Base-by-base conservation (phyloP, 768 basidiomycete species). In the Clitopilus passeckerianus region DNA sequence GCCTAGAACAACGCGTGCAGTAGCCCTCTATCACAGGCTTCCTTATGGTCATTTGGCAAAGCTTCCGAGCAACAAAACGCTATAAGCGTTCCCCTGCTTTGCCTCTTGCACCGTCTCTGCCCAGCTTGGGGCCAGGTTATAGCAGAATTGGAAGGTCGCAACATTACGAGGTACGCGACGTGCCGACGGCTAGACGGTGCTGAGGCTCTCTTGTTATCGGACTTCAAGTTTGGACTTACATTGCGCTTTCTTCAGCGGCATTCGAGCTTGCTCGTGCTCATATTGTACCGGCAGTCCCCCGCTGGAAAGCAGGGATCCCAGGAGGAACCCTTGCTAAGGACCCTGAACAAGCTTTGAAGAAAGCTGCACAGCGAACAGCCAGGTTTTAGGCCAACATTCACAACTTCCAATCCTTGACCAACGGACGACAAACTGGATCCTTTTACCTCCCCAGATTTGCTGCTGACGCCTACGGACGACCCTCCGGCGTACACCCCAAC, bases 401-500 rank as follows among this genome's bases (percentile, higher is more conserved):
- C 37, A 41, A n/a, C 37, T 5, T 41, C 37, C 37, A 5, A 41
- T n/a, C n/a, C 37, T 41, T 12, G 14, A 14, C 37, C 37, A 41
- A 12, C 37, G 10, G n/a, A 50, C 16, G 46, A 12, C 60, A 61
- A 62, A 30, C 60, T 65, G 43, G 57, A 57, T 33, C 27, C 61
- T 22, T 65, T 62, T 23, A 44, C 50, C 4, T 57, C 57, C 15
- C 33, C 59, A 18, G 64, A 61, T 54, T 67, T 66, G 33, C 62
- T 70, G 34, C 68, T 67, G 37, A 64, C 57, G 15, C 66, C 72
- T 0, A 64, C 67, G 14, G 63, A 68, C 61, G 60, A 63, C 44
- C 59, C 63, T 22, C 70, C 71, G 22, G 61, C 64, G 30, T 66
- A 67, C 46, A 57, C 63, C n/a, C 59, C 61, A 9, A 55, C 56